Conservation (phyloP, 345 rosid species). For the Adansonia digitata region DNA sequence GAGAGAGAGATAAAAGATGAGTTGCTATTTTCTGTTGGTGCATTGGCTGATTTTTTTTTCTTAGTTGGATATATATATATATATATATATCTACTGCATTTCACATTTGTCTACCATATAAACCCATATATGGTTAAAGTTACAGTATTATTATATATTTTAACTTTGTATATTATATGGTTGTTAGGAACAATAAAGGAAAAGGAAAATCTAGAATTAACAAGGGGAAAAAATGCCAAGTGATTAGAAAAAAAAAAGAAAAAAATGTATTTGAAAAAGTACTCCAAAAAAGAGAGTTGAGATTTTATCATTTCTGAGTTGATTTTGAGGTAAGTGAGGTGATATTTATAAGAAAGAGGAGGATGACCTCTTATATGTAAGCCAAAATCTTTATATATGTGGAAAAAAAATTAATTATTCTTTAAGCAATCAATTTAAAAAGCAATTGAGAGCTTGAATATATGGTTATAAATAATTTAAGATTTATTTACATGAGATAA, state of each 20-base stretch:
- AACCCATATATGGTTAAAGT: neutral
- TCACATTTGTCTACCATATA: neutral
- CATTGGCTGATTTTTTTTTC: conserved; percentile 3
- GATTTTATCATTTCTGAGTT: neutral
- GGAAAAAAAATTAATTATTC: too few species aligned
- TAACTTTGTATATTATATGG: neutral
- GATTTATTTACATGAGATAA: too few species aligned
- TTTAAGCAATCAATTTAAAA: too few species aligned
- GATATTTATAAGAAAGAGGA: neutral
- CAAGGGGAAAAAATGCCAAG: neutral
- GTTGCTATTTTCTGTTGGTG: conserved; percentile 9
- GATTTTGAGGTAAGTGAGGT: neutral
- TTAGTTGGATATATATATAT: conserved; percentile 10
- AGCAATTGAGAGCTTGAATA: too few species aligned
- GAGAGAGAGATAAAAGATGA: neutral
- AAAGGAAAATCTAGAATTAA: neutral
- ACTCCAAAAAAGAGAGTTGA: too few species aligned
- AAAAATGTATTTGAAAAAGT: too few species aligned
- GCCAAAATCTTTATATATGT: too few species aligned
- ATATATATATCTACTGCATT: neutral
- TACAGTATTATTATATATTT: neutral
- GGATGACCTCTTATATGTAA: too few species aligned
- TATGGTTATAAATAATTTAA: too few species aligned
- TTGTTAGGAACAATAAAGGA: neutral
- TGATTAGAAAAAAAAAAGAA: too few species aligned